Percentiles rank a stretch among this genome's conserved stretches.
phyloP scores from a whole-genome alignment of 2,329 filamentous ascomycete genomes.

The Aspergillus tamarii region DNA sequence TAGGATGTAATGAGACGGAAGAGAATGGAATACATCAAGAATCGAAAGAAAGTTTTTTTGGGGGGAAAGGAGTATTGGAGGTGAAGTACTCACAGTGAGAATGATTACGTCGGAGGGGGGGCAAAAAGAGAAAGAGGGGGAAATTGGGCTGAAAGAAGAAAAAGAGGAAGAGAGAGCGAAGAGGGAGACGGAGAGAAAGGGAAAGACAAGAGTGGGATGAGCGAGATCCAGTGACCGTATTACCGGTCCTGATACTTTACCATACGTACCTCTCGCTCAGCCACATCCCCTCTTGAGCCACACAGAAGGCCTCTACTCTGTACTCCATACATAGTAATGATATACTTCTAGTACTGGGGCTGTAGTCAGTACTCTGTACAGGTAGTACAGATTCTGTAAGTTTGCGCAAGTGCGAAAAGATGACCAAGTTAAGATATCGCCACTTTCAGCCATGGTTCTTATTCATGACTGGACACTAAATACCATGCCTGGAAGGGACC shows the following conservation, averaged over 20 bases:
- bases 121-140: slow-evolving; percentile 26
- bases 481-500: neutral
- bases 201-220: slow-evolving; percentile 7
- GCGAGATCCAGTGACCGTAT: slow-evolving; percentile 8
- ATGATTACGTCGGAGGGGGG: slow-evolving; percentile 9
- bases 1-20: slow-evolving; percentile 3
- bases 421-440: neutral
- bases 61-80: slow-evolving; percentile 15
- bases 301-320: neutral
- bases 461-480: neutral
- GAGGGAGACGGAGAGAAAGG: slow-evolving; percentile 11
- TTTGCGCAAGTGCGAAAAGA: neutral
- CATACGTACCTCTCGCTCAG: slow-evolving; percentile 4
- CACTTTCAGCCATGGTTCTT: neutral
- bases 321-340: neutral
- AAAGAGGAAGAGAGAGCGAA: slow-evolving; percentile 11
- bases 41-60: slow-evolving; percentile 12
- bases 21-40: slow-evolving; percentile 5
- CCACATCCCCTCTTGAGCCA: neutral
- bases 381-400: neutral
- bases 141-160: slow-evolving; percentile 23
- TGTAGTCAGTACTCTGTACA: too few species aligned
- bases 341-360: too few species aligned
- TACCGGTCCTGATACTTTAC: slow-evolving; percentile 1
- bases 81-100: slow-evolving; percentile 7